Conservation (phyloP, 495 filamentous ascomycete species). For the Immersiella caudata region DNA sequence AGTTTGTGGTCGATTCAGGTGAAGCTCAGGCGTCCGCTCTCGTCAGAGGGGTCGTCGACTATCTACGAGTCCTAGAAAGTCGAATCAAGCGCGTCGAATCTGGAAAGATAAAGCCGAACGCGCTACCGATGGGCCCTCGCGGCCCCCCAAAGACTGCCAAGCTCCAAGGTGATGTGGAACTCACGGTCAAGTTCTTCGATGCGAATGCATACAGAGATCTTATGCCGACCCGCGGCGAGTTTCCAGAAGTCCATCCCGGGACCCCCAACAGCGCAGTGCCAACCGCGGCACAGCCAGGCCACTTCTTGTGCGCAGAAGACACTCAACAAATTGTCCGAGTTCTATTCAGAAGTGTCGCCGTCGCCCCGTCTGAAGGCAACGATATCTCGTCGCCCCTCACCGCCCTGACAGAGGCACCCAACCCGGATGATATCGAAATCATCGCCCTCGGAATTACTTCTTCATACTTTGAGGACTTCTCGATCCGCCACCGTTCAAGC, state of each 20-base stretch:
- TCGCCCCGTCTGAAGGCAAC: no score
- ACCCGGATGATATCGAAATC: slow-evolving; percentile 20
- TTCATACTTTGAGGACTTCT: background rate
- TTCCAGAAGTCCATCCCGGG: no score
- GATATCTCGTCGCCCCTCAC: no score
- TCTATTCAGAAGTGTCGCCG: background rate
- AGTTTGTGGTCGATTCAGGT: background rate
- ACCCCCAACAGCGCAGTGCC: no score
- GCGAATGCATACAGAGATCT: background rate
- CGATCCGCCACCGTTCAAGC: no score
- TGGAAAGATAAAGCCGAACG: no score
- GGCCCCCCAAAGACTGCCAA: no score
- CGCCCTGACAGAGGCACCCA: background rate
- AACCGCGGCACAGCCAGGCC: background rate
- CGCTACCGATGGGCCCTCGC: no score
- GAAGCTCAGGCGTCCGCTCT: background rate
- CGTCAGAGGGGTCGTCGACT: slow-evolving; percentile 18
- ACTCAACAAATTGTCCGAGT: slow-evolving; percentile 17
- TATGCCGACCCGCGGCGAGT: no score
- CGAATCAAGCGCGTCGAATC: slow-evolving; percentile 14
- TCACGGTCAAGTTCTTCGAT: slow-evolving; percentile 13
- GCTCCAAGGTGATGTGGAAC: slow-evolving; percentile 2
- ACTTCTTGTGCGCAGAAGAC: background rate
- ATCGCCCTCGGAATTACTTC: slow-evolving; percentile 14
- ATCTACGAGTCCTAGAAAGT: slow-evolving; percentile 18